Percentiles rank a stretch among this genome's conserved stretches.
phyloP scores from a whole-genome alignment of 139 green algal species.

The Zygnema cylindricum region DNA sequence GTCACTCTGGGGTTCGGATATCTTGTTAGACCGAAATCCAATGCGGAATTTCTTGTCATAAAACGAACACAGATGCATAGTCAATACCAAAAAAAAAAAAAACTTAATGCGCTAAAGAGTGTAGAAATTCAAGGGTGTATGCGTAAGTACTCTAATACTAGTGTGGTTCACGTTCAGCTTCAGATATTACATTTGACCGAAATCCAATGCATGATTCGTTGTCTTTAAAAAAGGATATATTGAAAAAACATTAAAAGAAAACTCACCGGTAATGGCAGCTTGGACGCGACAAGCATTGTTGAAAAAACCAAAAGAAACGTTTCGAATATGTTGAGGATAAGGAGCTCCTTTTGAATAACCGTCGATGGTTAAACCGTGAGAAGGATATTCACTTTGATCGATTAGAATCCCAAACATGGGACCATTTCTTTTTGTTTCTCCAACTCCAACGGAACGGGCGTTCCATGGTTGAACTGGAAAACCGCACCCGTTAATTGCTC shows the following conservation, averaged over 20 bases:
- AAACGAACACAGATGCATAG: neutral
- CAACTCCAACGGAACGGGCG: slow-evolving; percentile 16
- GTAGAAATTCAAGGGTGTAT: too few species aligned
- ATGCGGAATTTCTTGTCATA: too few species aligned
- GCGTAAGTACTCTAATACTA: too few species aligned
- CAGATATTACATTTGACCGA: too few species aligned
- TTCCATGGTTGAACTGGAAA: neutral
- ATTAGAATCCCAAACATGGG: slow-evolving; percentile 32
- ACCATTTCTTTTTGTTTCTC: neutral
- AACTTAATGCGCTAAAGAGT: neutral
- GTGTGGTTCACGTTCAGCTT: too few species aligned
- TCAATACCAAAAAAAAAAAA: neutral
- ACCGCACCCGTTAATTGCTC: neutral
- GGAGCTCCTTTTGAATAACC: neutral
- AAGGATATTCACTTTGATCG: slow-evolving; percentile 38
- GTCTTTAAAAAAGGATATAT: too few species aligned
- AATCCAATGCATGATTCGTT: too few species aligned
- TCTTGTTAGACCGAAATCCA: too few species aligned
- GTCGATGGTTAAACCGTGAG: slow-evolving; percentile 4
- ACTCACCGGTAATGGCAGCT: slow-evolving; percentile 39
- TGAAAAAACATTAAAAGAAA: too few species aligned
- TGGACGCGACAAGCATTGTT: slow-evolving; percentile 2
- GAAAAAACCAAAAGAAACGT: slow-evolving; percentile 35
- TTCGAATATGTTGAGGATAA: slow-evolving; percentile 24
- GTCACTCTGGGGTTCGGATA: too few species aligned